Evolutionary conservation across 148 eudicot species (phyloP).

Genomic region (Rhododendron simsii): DNA sequence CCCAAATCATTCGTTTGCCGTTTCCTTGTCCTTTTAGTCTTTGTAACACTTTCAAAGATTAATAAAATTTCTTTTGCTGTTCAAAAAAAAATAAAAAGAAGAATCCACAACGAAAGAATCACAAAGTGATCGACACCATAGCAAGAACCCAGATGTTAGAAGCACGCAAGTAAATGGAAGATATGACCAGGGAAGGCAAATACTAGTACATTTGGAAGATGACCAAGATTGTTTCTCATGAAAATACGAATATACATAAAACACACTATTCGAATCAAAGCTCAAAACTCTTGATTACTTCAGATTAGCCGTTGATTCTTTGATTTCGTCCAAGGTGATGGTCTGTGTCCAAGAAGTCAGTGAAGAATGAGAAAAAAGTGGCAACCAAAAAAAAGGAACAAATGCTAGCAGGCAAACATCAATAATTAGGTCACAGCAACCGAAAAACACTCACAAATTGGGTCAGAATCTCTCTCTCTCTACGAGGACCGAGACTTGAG

Average conservation of each 20-base stretch:
- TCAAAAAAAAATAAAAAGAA: too few relatives aligned
- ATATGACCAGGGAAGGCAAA: not conserved
- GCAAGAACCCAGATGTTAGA: not conserved
- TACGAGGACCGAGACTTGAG: not conserved
- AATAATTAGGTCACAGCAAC: not conserved
- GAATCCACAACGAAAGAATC: not conserved
- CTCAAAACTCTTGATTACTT: conserved; percentile 15
- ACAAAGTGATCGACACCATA: not conserved
- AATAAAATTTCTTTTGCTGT: too few relatives aligned
- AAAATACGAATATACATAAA: conserved; percentile 27
- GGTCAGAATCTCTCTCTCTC: not conserved
- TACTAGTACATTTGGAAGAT: not conserved
- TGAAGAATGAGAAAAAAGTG: not conserved
- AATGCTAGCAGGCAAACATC: not conserved
- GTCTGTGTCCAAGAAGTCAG: conserved; percentile 35
- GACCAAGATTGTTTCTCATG: conserved; percentile 2
- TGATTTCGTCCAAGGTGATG: conserved; percentile 65
- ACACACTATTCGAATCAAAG: conserved; percentile 2
- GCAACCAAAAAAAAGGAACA: not conserved
- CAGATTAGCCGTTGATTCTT: conserved; percentile 59
- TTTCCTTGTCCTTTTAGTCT: too few relatives aligned
- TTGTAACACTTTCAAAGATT: too few relatives aligned
- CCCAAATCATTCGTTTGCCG: too few relatives aligned
- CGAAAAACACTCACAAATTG: not conserved
- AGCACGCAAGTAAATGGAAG: not conserved